These are phyloP conservation scores for Purpureocillium takamizusanense DNA, from an alignment of 2,329 filamentous ascomycete genomes.

Conservation along the genomic window DNA sequence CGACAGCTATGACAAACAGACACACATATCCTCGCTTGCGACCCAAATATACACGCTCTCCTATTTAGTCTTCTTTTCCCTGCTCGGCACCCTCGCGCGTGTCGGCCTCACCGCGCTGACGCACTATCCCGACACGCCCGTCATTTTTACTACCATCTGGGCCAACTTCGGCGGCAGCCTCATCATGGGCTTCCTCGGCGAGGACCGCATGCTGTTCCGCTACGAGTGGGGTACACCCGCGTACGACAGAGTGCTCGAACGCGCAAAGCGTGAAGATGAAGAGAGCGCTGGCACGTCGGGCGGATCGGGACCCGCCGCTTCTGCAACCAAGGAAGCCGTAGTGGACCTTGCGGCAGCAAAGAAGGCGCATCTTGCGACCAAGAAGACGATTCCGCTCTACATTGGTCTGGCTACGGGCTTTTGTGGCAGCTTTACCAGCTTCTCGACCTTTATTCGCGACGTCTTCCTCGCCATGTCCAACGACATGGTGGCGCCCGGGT, in stretches of 20 bases:
- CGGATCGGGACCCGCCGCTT: too few species aligned
- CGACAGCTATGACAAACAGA: conserved; percentile 24
- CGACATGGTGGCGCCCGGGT: conserved; percentile 40
- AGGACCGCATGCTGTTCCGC: conserved; percentile 69
- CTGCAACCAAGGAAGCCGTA: too few species aligned
- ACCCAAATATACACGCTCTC: conserved; percentile 65
- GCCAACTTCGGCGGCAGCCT: conserved; percentile 77
- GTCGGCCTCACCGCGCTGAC: conserved; percentile 74
- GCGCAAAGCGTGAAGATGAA: conserved; percentile 24
- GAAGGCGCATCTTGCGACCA: conserved; percentile 52
- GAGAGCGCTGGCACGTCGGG: conserved; percentile 18
- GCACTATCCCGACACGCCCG: conserved; percentile 66
- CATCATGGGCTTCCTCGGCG: conserved; percentile 75
- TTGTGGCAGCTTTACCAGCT: conserved; percentile 84
- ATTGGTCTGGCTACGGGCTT: conserved; percentile 81
- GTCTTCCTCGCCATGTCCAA: conserved; percentile 73
- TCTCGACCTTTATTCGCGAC: conserved; percentile 78
- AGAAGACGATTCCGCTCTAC: conserved; percentile 84
- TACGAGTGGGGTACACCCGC: conserved; percentile 49
- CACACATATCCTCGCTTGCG: too few species aligned
- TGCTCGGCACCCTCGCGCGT: conserved; percentile 75
- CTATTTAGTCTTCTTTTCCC: conserved; percentile 76
- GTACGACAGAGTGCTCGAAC: conserved; percentile 26
- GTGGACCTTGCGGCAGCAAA: conserved; percentile 34
- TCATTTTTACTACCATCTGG: conserved; percentile 72